Evolutionary conservation across 139 green algal species (phyloP).

Genomic region (Chlamydomonas sp.): DNA sequence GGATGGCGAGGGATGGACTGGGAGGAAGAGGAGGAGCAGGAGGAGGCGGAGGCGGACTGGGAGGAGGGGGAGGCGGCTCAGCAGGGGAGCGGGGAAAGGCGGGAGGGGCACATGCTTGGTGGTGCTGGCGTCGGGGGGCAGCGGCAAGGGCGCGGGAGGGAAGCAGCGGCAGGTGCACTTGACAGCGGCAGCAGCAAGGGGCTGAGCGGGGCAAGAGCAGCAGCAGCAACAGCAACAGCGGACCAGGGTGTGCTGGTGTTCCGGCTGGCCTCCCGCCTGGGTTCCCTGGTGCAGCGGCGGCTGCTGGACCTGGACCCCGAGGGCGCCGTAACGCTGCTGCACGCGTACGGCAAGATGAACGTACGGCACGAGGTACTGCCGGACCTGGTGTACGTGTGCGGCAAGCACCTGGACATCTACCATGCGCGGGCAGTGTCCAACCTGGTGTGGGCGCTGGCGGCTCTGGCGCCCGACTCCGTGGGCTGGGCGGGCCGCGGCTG

Average conservation of each 20-base stretch:
- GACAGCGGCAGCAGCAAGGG: background rate
- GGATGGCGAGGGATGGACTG: background rate
- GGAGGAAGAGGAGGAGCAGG: background rate
- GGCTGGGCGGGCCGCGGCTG: slow-evolving; percentile 5
- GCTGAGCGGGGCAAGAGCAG: background rate
- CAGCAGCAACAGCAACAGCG: background rate
- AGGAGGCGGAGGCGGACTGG: background rate
- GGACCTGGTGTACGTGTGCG: slow-evolving; percentile 26
- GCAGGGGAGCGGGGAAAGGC: background rate
- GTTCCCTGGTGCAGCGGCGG: slow-evolving; percentile 6
- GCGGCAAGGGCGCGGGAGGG: background rate
- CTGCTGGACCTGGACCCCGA: slow-evolving; percentile 37
- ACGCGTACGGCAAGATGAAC: slow-evolving; percentile 8
- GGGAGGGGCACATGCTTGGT: background rate
- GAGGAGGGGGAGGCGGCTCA: background rate
- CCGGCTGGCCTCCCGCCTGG: background rate
- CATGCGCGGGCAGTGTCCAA: slow-evolving; percentile 22
- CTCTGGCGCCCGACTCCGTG: background rate
- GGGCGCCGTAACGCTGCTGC: slow-evolving; percentile 31
- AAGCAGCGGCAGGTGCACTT: background rate
- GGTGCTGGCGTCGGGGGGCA: background rate
- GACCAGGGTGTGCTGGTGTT: background rate
- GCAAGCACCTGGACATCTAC: slow-evolving; percentile 36
- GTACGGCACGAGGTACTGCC: background rate
- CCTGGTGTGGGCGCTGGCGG: slow-evolving; percentile 26